Conservation (phyloP, 2,329 filamentous ascomycete genomes). For the Raffaelea ambrosiae region DNA sequence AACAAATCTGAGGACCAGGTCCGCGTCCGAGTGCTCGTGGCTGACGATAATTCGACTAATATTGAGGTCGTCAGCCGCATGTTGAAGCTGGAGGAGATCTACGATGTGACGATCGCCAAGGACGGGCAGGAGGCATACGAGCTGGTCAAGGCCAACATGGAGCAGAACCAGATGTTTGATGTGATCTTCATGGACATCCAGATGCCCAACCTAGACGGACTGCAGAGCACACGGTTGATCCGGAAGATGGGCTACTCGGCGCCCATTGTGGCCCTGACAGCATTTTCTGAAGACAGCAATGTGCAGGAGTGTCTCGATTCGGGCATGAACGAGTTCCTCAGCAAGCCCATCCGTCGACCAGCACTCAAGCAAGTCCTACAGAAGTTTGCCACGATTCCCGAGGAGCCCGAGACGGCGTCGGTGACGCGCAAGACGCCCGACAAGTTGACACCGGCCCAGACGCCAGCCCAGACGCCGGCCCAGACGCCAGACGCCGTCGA, state of each 20-base stretch:
- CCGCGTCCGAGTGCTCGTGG: conserved; percentile 75
- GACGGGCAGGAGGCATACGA: conserved; percentile 84
- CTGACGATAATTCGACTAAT: conserved; percentile 58
- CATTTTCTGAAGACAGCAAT: conserved; percentile 85
- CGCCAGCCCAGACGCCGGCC: not conserved
- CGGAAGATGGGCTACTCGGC: conserved; percentile 77
- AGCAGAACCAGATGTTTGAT: conserved; percentile 63
- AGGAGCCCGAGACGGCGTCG: conserved; percentile 48
- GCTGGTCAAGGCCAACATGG: conserved; percentile 74
- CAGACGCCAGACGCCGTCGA: not conserved
- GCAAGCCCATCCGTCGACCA: conserved; percentile 68
- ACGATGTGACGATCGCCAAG: conserved; percentile 81
- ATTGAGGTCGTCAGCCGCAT: conserved; percentile 52
- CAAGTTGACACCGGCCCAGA: conserved; percentile 10
- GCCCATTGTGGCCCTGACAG: conserved; percentile 84
- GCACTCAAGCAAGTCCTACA: conserved; percentile 79
- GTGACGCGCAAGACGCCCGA: conserved; percentile 23
- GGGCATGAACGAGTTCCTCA: conserved; percentile 86
- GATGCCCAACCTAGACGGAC: conserved; percentile 88
- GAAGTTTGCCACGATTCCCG: conserved; percentile 73
- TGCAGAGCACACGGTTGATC: conserved; percentile 80
- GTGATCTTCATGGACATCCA: conserved; percentile 95
- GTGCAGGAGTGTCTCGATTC: conserved; percentile 78
- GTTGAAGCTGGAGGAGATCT: conserved; percentile 70
- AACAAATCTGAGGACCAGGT: conserved; percentile 44